These are phyloP conservation scores for Aspergillus funiculosus DNA, from an alignment of 495 filamentous ascomycete species.

Conservation along the genomic window DNA sequence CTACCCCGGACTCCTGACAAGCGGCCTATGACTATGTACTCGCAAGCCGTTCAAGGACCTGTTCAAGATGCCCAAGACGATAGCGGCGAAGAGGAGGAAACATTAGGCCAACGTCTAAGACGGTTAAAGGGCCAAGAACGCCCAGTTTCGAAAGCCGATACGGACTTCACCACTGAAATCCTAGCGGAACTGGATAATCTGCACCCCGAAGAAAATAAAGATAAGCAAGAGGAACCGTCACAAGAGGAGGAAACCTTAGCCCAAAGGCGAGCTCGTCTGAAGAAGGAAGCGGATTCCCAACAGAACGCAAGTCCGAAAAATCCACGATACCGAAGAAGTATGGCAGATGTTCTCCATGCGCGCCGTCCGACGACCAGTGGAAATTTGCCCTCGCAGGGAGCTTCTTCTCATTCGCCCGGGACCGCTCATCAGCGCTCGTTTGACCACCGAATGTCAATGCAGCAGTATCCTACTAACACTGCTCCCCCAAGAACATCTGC, in stretches of 20 bases:
- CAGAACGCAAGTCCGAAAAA: slow-evolving; percentile 29
- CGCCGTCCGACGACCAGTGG: slow-evolving; percentile 43
- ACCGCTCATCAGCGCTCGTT: slow-evolving; percentile 13
- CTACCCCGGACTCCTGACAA: slow-evolving; percentile 26
- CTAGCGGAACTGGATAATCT: slow-evolving; percentile 62
- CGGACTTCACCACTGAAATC: slow-evolving; percentile 73
- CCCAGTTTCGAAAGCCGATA: slow-evolving; percentile 53
- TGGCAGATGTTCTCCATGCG: slow-evolving; percentile 61
- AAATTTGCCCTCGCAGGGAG: slow-evolving; percentile 31
- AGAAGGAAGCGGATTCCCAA: slow-evolving; percentile 57
- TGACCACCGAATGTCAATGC: slow-evolving; percentile 32
- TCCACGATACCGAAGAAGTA: slow-evolving; percentile 48
- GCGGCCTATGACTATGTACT: slow-evolving; percentile 36
- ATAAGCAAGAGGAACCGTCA: slow-evolving; percentile 11
- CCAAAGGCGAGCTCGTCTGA: slow-evolving; percentile 74
- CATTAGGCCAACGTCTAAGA: slow-evolving; percentile 65
- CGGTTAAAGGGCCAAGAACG: slow-evolving; percentile 56
- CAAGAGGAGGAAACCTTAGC: slow-evolving; percentile 80
- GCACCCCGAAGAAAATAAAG: slow-evolving; percentile 23
- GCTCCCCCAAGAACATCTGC: slow-evolving; percentile 16
- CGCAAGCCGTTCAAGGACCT: slow-evolving; percentile 17
- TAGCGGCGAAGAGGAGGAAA: slow-evolving; percentile 67
- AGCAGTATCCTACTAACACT: slow-evolving; percentile 25
- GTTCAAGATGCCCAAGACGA: slow-evolving; percentile 20
- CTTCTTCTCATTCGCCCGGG: slow-evolving; percentile 15